Evolutionary conservation across 179 eudicot genomes (phyloP).

Genomic region (Pouteria campechiana): DNA sequence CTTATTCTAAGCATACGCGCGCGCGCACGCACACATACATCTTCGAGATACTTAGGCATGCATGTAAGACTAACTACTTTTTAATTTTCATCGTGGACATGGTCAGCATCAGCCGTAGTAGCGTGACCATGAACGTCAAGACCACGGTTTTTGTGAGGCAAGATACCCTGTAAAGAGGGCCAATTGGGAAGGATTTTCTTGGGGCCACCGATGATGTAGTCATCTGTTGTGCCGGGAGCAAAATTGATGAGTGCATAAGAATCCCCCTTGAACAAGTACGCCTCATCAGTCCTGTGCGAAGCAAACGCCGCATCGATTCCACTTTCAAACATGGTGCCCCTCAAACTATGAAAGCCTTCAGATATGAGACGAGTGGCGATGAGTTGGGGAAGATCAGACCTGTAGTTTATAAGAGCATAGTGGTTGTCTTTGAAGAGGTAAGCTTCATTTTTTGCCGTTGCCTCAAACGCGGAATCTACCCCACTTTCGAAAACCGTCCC

Average conservation of each 20-base stretch:
- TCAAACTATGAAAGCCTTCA: too few species aligned
- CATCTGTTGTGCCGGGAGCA: not conserved
- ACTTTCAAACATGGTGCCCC: not conserved
- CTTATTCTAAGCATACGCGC: too few species aligned
- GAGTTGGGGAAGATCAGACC: not conserved
- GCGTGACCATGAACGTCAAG: not conserved
- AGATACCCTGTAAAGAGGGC: not conserved
- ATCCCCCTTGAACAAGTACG: constrained; percentile 1
- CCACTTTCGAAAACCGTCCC: not conserved
- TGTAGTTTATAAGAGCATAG: constrained; percentile 2
- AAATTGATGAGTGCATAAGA: not conserved
- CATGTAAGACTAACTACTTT: too few species aligned
- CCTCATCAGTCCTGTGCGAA: not conserved
- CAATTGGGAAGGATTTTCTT: not conserved
- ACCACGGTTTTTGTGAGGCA: not conserved
- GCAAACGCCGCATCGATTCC: constrained; percentile 4
- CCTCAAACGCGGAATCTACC: not conserved
- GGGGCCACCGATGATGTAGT: not conserved
- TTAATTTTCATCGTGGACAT: too few species aligned
- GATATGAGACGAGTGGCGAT: not conserved
- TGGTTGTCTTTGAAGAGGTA: too few species aligned
- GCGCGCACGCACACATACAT: too few species aligned
- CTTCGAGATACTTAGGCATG: too few species aligned
- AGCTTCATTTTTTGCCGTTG: not conserved
- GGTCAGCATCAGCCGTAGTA: too few species aligned